phyloP scores from a whole-genome alignment of 257 asterid species.

The Nicotiana knightiana region DNA sequence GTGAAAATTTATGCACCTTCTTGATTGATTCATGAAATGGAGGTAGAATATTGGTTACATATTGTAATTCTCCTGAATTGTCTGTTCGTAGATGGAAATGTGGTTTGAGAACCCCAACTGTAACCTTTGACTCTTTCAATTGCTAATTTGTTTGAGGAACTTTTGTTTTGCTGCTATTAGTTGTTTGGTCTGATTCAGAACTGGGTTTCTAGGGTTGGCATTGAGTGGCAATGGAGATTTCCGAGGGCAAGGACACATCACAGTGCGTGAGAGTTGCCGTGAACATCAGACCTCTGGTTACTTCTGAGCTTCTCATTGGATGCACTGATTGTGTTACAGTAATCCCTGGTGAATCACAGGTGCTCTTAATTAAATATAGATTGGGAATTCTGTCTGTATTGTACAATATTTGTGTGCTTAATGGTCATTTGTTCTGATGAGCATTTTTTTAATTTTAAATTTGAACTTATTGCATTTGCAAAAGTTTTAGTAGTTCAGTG shows the following conservation, averaged over 20 bases:
- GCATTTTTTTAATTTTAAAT: not conserved
- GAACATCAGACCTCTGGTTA: conserved; percentile 77
- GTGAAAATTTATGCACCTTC: not conserved
- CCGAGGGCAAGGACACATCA: conserved; percentile 45
- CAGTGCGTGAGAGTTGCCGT: conserved; percentile 91
- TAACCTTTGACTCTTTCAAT: not conserved
- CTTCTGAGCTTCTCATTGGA: conserved; percentile 82
- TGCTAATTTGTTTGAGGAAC: not conserved
- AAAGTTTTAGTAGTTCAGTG: not conserved
- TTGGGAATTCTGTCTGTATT: not conserved
- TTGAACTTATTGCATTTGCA: not conserved
- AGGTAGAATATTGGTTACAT: not conserved
- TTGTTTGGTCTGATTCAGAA: not conserved
- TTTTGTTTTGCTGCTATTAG: not conserved
- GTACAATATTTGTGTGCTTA: not conserved
- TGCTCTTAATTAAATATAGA: not conserved
- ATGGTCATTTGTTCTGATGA: not conserved
- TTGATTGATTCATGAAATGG: not conserved
- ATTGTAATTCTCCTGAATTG: not conserved
- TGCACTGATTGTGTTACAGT: conserved; percentile 86
- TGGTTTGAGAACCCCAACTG: not conserved
- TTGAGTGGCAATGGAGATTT: conserved; percentile 46
- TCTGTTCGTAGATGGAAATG: not conserved
- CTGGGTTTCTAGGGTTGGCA: not conserved
- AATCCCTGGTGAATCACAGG: conserved; percentile 78